phyloP scores from a whole-genome alignment of 306 rosid species.

The Senna tora region DNA sequence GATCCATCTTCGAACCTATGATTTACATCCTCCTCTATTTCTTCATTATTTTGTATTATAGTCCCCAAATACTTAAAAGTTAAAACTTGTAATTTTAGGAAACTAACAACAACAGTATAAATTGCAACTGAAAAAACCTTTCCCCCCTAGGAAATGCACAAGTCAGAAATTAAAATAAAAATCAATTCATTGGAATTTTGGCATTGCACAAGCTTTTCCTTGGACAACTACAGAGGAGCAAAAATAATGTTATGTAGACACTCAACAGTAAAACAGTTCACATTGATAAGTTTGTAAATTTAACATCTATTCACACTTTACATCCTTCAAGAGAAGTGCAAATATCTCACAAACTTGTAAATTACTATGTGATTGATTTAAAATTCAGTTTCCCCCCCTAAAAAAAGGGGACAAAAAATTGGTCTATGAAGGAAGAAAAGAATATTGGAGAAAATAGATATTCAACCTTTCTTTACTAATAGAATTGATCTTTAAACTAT shows the following conservation, averaged over 20 bases:
- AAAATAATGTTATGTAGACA: not conserved
- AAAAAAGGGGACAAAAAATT: not conserved
- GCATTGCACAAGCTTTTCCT: not conserved
- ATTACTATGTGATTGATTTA: not conserved
- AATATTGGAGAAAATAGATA: no score
- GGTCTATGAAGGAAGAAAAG: not conserved
- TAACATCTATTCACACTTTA: not conserved
- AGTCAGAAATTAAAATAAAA: not conserved
- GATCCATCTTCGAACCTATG: no score
- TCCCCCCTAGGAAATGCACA: not conserved
- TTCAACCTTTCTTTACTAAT: not conserved
- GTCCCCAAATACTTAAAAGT: no score
- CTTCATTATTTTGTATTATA: no score
- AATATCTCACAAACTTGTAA: not conserved
- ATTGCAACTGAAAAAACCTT: not conserved
- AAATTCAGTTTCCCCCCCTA: not conserved
- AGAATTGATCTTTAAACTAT: not conserved
- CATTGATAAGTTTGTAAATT: not conserved
- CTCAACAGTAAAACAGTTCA: not conserved
- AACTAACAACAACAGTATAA: not conserved
- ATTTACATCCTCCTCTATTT: no score
- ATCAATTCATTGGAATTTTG: not conserved
- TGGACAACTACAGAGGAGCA: not conserved
- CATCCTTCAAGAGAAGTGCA: not conserved
- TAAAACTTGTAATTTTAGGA: no score